A percentile compares a stretch with the other conserved stretches of the same genome.
Evolutionary conservation across 345 rosid species (phyloP).

Genomic region (Linum tenue): DNA sequence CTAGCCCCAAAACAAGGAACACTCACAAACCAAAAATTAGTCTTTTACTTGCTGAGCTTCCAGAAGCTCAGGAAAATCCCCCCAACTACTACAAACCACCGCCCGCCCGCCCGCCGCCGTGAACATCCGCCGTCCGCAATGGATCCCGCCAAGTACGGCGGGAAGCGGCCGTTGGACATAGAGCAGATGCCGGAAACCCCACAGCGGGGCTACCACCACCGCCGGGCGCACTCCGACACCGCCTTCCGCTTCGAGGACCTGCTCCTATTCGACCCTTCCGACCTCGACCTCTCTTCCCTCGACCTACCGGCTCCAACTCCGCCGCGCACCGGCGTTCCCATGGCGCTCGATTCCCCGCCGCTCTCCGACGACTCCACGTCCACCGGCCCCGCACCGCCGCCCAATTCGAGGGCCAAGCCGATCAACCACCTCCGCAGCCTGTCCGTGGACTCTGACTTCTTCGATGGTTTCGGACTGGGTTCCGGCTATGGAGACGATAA

Average conservation of each 20-base stretch:
- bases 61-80: too few relatives aligned
- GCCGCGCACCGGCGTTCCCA: conserved; percentile 18
- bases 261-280: conserved; percentile 29
- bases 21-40: too few relatives aligned
- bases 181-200: conserved; percentile 66
- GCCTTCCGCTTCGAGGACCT: conserved; percentile 83
- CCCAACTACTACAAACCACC: not conserved
- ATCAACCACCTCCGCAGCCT: conserved; percentile 70
- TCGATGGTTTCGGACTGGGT: conserved; percentile 38
- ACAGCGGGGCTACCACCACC: conserved; percentile 55
- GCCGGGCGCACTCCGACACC: conserved; percentile 87
- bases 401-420: conserved; percentile 25
- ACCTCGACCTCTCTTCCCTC: conserved; percentile 60
- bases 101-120: not conserved
- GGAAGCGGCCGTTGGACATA: conserved; percentile 26
- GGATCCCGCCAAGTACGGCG: conserved; percentile 14
- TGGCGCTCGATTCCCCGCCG: conserved; percentile 41
- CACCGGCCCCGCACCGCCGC: conserved; percentile 22
- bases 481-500: conserved; percentile 22
- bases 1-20: too few relatives aligned
- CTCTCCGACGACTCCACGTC: conserved; percentile 58
- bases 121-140: not conserved
- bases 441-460: conserved; percentile 85
- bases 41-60: too few relatives aligned
- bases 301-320: conserved; percentile 42